Evolutionary conservation across 2,329 filamentous ascomycete genomes (phyloP).

Genomic region (Fusarium hostae): DNA sequence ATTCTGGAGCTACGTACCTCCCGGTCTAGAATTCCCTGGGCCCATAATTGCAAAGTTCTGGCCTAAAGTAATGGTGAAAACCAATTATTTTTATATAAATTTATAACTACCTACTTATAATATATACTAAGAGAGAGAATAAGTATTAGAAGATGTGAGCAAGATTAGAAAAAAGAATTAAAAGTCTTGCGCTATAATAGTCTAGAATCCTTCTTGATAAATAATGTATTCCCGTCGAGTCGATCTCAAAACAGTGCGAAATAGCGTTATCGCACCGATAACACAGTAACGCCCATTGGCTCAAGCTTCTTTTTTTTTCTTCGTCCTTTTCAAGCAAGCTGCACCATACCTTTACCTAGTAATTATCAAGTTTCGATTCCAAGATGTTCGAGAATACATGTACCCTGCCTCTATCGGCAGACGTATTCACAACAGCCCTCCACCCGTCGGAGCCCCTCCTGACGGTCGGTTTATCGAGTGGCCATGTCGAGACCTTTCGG

Average conservation of each 20-base stretch:
- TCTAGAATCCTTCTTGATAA: no score
- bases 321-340: background rate
- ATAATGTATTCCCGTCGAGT: background rate
- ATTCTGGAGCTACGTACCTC: background rate
- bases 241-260: background rate
- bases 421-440: slow-evolving; percentile 88
- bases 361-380: background rate
- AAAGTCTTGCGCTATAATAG: background rate
- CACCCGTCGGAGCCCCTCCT: slow-evolving; percentile 88
- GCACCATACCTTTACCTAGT: background rate
- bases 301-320: slow-evolving; percentile 13
- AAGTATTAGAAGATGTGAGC: background rate
- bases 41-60: no score
- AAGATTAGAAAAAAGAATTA: no score
- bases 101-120: background rate
- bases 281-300: background rate
- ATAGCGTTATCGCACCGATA: background rate
- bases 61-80: background rate
- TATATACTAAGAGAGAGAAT: no score
- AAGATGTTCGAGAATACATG: slow-evolving; percentile 92
- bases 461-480: slow-evolving; percentile 84
- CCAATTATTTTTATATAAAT: no score
- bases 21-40: background rate
- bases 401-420: slow-evolving; percentile 84
- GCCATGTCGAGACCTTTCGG: slow-evolving; percentile 86